Evolutionary conservation across 75 land plant species (phyloP).

Genomic region (Pinus albicaulis): DNA sequence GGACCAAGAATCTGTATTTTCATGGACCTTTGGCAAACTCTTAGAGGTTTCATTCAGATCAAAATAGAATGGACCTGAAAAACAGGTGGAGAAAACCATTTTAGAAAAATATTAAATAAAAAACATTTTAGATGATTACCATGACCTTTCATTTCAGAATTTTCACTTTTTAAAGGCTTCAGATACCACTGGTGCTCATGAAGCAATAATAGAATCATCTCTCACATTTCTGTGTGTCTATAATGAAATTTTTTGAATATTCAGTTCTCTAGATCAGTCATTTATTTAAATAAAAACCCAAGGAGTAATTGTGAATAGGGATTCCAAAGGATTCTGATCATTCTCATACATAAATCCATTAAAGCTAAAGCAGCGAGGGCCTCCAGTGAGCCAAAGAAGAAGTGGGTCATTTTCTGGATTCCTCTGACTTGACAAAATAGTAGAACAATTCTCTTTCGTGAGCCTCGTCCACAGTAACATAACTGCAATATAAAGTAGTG

Average conservation of each 20-base stretch:
- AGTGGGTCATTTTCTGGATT: slow-evolving; percentile 51
- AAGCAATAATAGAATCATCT: too few relatives aligned
- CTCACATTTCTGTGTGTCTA: background rate
- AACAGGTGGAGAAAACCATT: too few relatives aligned
- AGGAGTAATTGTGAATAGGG: background rate
- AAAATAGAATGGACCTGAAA: too few relatives aligned
- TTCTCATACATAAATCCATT: slow-evolving; percentile 49
- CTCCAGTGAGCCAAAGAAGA: slow-evolving; percentile 62
- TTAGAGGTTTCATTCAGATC: too few relatives aligned
- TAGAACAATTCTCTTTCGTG: slow-evolving; percentile 35
- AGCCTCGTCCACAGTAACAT: slow-evolving; percentile 35
- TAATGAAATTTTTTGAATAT: background rate
- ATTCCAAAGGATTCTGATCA: slow-evolving; percentile 17
- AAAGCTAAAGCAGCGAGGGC: slow-evolving; percentile 62
- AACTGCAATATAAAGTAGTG: slow-evolving; percentile 24
- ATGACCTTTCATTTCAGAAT: too few relatives aligned
- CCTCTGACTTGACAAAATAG: slow-evolving; percentile 49
- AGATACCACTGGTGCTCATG: too few relatives aligned
- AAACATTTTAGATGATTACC: too few relatives aligned
- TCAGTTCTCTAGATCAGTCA: background rate
- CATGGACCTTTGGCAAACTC: too few relatives aligned
- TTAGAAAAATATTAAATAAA: too few relatives aligned
- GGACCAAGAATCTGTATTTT: too few relatives aligned
- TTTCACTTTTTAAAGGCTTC: too few relatives aligned
- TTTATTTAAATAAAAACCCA: background rate